A percentile compares a stretch with the other conserved stretches of the same genome.
These are phyloP conservation scores for Coemansia sp. DNA, from an alignment of 192 early-diverging fungal species.

Conservation along the genomic window DNA sequence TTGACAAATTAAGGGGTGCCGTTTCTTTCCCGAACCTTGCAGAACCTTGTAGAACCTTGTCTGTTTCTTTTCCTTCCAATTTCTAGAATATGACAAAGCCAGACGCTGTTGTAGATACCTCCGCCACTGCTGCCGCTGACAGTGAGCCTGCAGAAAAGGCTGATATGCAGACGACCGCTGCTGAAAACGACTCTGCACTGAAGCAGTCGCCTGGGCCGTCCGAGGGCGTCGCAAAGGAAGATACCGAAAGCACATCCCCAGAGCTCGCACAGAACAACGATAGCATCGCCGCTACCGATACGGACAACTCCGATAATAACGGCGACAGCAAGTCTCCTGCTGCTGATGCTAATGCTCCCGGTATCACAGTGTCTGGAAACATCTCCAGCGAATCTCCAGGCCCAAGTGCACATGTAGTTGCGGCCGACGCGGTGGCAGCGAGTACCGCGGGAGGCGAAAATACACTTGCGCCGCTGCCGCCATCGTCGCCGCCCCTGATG, in stretches of 20 bases:
- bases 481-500: background rate
- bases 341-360: background rate
- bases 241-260: background rate
- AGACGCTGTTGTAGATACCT: conserved; percentile 1
- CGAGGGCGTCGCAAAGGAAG: background rate
- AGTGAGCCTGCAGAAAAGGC: background rate
- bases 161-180: background rate
- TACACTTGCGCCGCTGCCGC: background rate
- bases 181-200: background rate
- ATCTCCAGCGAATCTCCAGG: conserved; percentile 4
- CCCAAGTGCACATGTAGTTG: conserved; percentile 1
- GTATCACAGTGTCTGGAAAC: conserved; percentile 4
- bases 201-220: background rate
- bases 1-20: too few species aligned
- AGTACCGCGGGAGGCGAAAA: background rate
- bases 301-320: background rate
- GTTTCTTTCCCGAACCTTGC: conserved; percentile 1
- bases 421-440: background rate
- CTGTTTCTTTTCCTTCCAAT: background rate
- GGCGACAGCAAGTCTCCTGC: background rate
- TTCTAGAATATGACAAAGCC: conserved; percentile 8
- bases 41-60: background rate
- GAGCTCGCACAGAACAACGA: background rate
- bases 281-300: background rate
- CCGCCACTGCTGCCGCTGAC: background rate